Evolutionary conservation across 805 yeast species (phyloP).

Genomic region (Cyberlindnera xylosilytica): DNA sequence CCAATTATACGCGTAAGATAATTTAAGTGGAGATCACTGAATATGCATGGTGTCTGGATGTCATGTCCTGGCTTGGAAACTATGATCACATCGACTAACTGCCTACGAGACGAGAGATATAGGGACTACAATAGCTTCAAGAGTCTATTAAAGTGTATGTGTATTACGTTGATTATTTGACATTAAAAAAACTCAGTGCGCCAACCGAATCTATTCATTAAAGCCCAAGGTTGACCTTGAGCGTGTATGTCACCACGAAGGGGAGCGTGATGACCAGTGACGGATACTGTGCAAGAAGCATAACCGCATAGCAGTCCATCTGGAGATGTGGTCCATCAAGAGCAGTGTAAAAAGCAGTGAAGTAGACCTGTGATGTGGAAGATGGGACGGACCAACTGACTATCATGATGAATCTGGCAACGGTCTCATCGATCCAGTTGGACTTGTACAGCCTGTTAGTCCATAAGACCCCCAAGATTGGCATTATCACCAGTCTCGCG

Average conservation of each 20-base stretch:
- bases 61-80: too few species aligned
- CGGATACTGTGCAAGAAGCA: conserved; percentile 71
- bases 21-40: too few species aligned
- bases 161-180: too few species aligned
- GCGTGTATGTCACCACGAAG: conserved; percentile 39
- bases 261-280: conserved; percentile 69
- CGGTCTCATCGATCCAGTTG: conserved; percentile 58
- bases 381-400: conserved; percentile 79
- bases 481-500: conserved; percentile 63
- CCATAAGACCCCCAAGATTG: conserved; percentile 74
- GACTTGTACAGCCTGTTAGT: conserved; percentile 55
- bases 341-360: conserved; percentile 86
- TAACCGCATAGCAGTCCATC: conserved; percentile 82
- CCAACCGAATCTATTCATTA: too few species aligned
- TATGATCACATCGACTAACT: too few species aligned
- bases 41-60: too few species aligned
- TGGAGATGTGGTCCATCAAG: conserved; percentile 48
- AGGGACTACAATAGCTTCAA: too few species aligned
- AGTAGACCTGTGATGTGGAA: conserved; percentile 83
- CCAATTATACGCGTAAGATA: too few species aligned
- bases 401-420: conserved; percentile 70
- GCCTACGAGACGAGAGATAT: too few species aligned
- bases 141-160: too few species aligned
- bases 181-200: too few species aligned
- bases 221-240: conserved; percentile 16